These are phyloP conservation scores for Phytopythium sindhum DNA, from an alignment of 352 stramenopile species.

Conservation along the genomic window DNA sequence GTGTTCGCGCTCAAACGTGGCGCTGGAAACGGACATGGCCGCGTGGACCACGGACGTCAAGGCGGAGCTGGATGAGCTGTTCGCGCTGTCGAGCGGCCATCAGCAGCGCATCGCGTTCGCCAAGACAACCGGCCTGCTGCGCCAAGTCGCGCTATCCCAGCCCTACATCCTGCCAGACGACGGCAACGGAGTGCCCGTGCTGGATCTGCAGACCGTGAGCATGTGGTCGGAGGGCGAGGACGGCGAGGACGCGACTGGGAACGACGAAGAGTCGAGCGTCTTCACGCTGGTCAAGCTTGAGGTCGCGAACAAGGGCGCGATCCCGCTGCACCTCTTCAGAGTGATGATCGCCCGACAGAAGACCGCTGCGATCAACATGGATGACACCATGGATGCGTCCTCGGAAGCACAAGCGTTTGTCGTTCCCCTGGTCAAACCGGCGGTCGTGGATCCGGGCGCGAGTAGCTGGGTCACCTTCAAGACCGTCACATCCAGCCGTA, in stretches of 20 bases:
- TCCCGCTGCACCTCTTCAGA: conserved; percentile 45
- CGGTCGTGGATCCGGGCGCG: conserved; percentile 24
- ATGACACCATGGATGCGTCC: conserved; percentile 3
- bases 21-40: conserved; percentile 20
- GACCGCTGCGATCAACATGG: neutral
- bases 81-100: conserved; percentile 15
- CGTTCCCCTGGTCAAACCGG: conserved; percentile 26
- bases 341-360: conserved; percentile 20
- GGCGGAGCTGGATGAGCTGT: conserved; percentile 23
- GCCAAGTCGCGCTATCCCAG: conserved; percentile 24
- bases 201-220: conserved; percentile 29
- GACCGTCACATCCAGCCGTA: conserved; percentile 18
- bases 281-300: conserved; percentile 32
- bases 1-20: conserved; percentile 44
- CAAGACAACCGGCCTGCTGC: conserved; percentile 26
- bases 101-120: conserved; percentile 20
- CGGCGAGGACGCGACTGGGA: conserved; percentile 1
- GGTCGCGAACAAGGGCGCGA: conserved; percentile 38
- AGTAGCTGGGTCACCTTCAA: conserved; percentile 27
- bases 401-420: conserved; percentile 15
- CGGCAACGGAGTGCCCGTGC: conserved; percentile 38
- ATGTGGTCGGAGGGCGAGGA: conserved; percentile 31
- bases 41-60: conserved; percentile 25
- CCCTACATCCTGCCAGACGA: conserved; percentile 31
- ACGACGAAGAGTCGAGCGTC: conserved; percentile 11